Conservation (phyloP, 805 yeast genomes). For the Kazachstania kunashirensis region DNA sequence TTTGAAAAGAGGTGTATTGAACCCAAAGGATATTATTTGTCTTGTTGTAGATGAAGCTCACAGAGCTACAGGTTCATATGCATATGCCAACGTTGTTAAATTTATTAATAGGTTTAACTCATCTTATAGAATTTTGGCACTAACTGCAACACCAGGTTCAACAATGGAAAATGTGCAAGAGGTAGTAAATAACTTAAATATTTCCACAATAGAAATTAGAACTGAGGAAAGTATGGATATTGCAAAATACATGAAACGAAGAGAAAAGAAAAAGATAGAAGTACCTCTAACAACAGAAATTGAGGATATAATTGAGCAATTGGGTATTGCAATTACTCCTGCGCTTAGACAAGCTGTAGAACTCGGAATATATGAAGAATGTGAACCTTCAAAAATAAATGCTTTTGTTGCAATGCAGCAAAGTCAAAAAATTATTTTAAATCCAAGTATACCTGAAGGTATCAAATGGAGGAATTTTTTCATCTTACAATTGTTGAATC, state of each 20-base stretch:
- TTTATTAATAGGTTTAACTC: constrained; percentile 52
- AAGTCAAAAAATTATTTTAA: constrained; percentile 45
- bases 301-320: constrained; percentile 40
- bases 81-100: constrained; percentile 76
- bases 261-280: constrained; percentile 49
- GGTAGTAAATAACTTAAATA: constrained; percentile 60
- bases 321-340: constrained; percentile 62
- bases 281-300: constrained; percentile 50
- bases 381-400: constrained; percentile 59
- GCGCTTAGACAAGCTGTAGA: constrained; percentile 53
- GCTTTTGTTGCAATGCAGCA: constrained; percentile 65
- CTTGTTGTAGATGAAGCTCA: constrained; percentile 94
- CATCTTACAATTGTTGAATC: constrained; percentile 45
- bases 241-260: constrained; percentile 62
- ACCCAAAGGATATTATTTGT: constrained; percentile 66
- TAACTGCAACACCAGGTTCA: constrained; percentile 95
- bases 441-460: constrained; percentile 53
- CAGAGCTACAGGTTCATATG: constrained; percentile 80
- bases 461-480: constrained; percentile 63
- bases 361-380: constrained; percentile 49
- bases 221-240: constrained; percentile 81
- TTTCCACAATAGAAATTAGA: constrained; percentile 73
- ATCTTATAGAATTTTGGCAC: constrained; percentile 67
- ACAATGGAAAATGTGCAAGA: constrained; percentile 81
- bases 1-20: constrained; percentile 57